Evolutionary conservation across 805 yeast genomes (phyloP), one percentile per base, ranked within the genome.

Genomic region (Candida stauntonica): DNA sequence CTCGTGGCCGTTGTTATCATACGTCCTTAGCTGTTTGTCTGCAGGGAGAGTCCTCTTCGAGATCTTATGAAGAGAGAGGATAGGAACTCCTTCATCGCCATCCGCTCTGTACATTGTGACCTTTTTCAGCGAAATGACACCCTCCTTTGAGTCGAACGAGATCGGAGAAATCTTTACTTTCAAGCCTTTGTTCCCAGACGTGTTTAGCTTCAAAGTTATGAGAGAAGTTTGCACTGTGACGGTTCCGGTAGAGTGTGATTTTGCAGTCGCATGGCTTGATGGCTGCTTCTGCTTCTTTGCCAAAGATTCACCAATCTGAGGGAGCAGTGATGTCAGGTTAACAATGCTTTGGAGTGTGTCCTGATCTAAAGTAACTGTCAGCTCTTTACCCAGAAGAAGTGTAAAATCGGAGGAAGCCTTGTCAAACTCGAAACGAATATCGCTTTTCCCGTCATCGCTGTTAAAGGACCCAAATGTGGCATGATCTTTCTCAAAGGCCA

Each of bases 361-460:
- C 4, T 19, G 13, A 7, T 51, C 46, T 17, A 56, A 17, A 9
- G 42, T 28, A 1, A 54, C 6, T 3, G 29, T 27, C 0, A 72
- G 68, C 0, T 62, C 56, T 41, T 76, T 76, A 0, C 78, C 65
- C 16, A 72, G 54, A 2, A 76, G 51, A 0, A 69, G 20, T 0
- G 77, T 71, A 15, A 64, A 54, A 29, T 69, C 69, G 12, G 53
- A 49, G 0, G 54, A 39, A 9, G 47, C 53, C 7, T 53, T 42
- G 33, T 68, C 65, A 17, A 68, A 41, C 50, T 79, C 84, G 52
- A 79, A 74, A 24, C 80, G 52, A 3, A 79, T 33, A 46, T 79
- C 86, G 6, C 73, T 70, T 29, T 67, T 68, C 1, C 49, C 42
- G 13, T 54, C 31, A 18, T 51, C 45, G n/a, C 55, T 51, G 18